Base-by-base conservation (phyloP, 164 flowering plant species). In the Sextonia rubra region DNA sequence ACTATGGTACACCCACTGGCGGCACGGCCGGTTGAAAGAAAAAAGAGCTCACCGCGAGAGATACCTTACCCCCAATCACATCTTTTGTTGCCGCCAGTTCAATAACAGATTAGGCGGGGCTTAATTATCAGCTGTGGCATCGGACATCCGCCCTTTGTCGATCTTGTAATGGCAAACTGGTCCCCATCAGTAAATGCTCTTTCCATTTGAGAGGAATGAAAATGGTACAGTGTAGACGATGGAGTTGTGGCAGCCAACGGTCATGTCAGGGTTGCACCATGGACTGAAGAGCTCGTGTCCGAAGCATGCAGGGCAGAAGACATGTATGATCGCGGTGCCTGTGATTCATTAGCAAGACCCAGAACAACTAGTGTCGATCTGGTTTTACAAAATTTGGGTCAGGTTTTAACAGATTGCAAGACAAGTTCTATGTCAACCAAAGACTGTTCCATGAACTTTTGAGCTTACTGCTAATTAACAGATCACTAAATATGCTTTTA, bases 291-390 rank as follows among this genome's bases (percentile, higher is more conserved):
- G 79, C 86, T 77, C 49, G 84, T 68, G 48, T 89, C 90, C 24
- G 92, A 71, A 4, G 90, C 58, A 44, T 82, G 86, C 82, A 87
- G 70, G 26, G 86, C 71, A 4, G 87, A 23, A 27, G 84, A 64
- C 37, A 71, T 49, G 74, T 78, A 82, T 2, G 84, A 68, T 52
- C 82, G 85, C 27, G 82, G 86, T 74, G 73, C 12, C n/a, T 82
- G 86, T 5, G 82, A 44, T 72, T 90, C 97, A 80, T 71, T 84
- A n/a, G 80, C 80, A 68, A 94, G 88, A 77, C 98, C 98, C 74
- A 94, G 87, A 73, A 86, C 83, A 17, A 68, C 82, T 37, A 89
- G 83, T 20, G 82, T 79, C 66, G 97, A 74, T 74, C 98, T 94
- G 97, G 67, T 71, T 73, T 71, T 48, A 69, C 12, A 55, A 20